Percentiles rank a stretch among this genome's conserved stretches.
phyloP scores from a whole-genome alignment of 176 grass and related monocot species.

The Zoysia pacifica region DNA sequence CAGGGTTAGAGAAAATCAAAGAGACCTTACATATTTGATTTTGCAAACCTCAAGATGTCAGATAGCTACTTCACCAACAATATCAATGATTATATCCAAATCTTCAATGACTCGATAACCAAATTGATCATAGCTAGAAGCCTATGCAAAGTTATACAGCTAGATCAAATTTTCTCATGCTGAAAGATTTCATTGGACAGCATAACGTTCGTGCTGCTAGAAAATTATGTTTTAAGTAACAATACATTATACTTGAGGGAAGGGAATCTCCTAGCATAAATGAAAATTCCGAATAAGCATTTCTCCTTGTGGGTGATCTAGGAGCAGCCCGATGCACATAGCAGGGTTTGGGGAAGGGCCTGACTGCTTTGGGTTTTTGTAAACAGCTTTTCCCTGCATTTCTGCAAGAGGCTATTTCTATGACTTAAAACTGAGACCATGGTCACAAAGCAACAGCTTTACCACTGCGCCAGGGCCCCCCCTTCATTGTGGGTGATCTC shows the following conservation, averaged over 20 bases:
- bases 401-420: too few relatives aligned
- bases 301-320: neutral
- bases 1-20: neutral
- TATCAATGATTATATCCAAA: neutral
- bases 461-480: too few relatives aligned
- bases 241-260: slow-evolving; percentile 3
- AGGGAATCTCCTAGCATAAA: neutral
- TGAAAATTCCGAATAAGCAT: neutral
- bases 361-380: too few relatives aligned
- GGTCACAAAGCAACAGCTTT: too few relatives aligned
- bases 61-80: slow-evolving; percentile 18
- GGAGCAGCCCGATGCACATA: too few relatives aligned
- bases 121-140: neutral
- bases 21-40: neutral
- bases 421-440: too few relatives aligned
- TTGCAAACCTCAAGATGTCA: neutral
- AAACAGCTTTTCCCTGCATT: too few relatives aligned
- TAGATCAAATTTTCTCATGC: neutral
- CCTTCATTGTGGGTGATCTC: neutral
- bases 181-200: neutral
- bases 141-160: neutral
- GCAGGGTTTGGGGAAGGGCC: too few relatives aligned
- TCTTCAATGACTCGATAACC: neutral
- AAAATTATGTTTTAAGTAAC: neutral
- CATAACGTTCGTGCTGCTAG: neutral